Evolutionary conservation across 306 rosid species (phyloP).

Genomic region (Morella rubra): DNA sequence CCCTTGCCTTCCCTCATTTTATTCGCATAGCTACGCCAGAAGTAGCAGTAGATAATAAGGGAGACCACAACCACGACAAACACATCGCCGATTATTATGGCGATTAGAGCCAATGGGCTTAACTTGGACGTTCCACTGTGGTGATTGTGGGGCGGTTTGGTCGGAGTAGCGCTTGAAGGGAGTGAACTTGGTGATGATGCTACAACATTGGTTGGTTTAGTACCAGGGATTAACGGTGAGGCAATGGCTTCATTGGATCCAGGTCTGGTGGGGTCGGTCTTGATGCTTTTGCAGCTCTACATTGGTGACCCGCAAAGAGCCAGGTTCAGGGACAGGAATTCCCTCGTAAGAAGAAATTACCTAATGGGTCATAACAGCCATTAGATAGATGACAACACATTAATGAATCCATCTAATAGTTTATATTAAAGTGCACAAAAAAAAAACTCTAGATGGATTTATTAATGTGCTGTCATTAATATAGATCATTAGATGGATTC

Average conservation of each 20-base stretch:
- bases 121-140: constrained; percentile 34
- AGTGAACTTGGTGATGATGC: constrained; percentile 71
- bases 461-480: too few species aligned
- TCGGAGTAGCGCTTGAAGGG: constrained; percentile 36
- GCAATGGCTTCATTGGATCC: constrained; percentile 74
- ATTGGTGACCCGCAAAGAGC: constrained; percentile 68
- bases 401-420: too few species aligned
- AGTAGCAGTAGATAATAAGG: constrained; percentile 69
- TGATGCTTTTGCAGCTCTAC: constrained; percentile 37
- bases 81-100: constrained; percentile 61
- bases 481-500: too few species aligned
- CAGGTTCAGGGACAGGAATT: too few species aligned
- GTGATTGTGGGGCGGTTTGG: constrained; percentile 18
- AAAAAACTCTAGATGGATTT: too few species aligned
- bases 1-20: constrained; percentile 48
- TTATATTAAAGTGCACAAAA: too few species aligned
- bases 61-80: constrained; percentile 52
- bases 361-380: too few species aligned
- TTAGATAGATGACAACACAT: too few species aligned
- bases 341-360: too few species aligned
- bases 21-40: constrained; percentile 44
- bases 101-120: constrained; percentile 49
- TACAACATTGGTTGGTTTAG: constrained; percentile 32
- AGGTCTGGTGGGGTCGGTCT: constrained; percentile 53
- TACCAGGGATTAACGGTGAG: constrained; percentile 49